These are phyloP conservation scores for Thecaphora thlaspeos DNA, from an alignment of 1,284 basidiomycete genomes.

Conservation along the genomic window DNA sequence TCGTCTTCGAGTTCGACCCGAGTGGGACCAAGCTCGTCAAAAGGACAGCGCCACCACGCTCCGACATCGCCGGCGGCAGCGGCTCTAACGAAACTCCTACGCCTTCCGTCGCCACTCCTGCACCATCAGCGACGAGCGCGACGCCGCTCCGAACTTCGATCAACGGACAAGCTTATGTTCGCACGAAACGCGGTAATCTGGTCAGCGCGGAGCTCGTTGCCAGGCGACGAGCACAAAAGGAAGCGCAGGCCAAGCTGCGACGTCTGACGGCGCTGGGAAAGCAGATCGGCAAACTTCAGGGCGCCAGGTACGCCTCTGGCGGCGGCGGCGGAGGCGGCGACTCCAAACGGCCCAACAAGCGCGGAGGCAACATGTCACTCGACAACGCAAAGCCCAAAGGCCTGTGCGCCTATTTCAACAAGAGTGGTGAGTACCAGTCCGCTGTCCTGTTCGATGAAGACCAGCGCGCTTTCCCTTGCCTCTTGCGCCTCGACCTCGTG, in stretches of 20 bases:
- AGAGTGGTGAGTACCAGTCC: conserved; percentile 37
- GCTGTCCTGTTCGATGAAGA: no score
- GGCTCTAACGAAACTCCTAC: not conserved
- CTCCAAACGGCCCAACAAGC: not conserved
- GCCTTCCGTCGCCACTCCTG: conserved; percentile 3
- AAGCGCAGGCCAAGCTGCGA: conserved; percentile 29
- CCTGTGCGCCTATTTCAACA: conserved; percentile 47
- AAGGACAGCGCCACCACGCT: conserved; percentile 25
- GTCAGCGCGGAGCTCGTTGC: conserved; percentile 53
- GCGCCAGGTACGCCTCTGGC: conserved; percentile 5
- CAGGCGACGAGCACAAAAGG: conserved; percentile 40
- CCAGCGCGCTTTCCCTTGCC: not conserved
- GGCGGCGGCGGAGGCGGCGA: no score
- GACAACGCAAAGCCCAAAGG: conserved; percentile 17
- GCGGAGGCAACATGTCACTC: conserved; percentile 1
- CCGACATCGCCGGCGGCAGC: not conserved
- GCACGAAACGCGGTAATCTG: conserved; percentile 60
- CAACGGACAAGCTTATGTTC: conserved; percentile 57
- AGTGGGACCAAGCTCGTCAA: conserved; percentile 61
- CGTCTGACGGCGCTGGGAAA: conserved; percentile 39
- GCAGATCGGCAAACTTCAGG: conserved; percentile 36
- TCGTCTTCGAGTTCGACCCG: conserved; percentile 62
- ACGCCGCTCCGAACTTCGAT: conserved; percentile 50
- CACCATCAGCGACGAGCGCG: conserved; percentile 1
- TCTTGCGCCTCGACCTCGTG: not conserved